Conservation (phyloP, 345 rosid species). For the Salix suchowensis region DNA sequence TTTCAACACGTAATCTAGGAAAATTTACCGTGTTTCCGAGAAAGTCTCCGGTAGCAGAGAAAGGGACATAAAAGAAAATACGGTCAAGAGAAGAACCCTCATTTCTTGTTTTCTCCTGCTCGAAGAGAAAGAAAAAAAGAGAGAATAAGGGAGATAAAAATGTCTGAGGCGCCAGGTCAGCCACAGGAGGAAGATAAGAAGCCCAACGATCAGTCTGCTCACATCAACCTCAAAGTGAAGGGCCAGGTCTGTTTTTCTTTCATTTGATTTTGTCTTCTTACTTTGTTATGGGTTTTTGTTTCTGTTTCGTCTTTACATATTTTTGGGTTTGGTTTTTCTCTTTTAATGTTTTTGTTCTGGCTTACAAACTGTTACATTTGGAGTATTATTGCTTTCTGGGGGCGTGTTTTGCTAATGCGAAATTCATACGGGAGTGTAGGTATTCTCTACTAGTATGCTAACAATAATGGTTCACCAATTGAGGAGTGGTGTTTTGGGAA, state of each 20-base stretch:
- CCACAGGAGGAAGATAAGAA: constrained; percentile 61
- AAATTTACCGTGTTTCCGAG: neutral
- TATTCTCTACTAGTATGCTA: no score
- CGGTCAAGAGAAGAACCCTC: no score
- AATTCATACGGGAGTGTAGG: no score
- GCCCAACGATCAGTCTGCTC: constrained; percentile 48
- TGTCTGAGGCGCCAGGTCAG: constrained; percentile 29
- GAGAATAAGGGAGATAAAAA: constrained; percentile 7
- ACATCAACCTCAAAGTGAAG: constrained; percentile 74
- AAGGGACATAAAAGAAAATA: no score
- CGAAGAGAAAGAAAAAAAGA: neutral
- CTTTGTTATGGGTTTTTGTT: neutral
- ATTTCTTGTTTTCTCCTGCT: neutral
- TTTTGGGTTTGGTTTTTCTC: neutral
- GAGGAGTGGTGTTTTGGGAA: no score
- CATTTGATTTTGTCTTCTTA: neutral
- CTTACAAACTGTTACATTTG: no score
- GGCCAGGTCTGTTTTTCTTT: constrained; percentile 45
- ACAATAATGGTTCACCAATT: no score
- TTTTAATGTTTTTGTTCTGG: no score
- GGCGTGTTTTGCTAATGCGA: no score
- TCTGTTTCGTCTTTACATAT: neutral
- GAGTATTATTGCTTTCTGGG: no score
- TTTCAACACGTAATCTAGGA: neutral
- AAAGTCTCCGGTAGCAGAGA: no score